Evolutionary conservation across 2,329 filamentous ascomycete genomes (phyloP), one percentile per base, ranked within the genome.

Genomic region (Fusarium napiforme): DNA sequence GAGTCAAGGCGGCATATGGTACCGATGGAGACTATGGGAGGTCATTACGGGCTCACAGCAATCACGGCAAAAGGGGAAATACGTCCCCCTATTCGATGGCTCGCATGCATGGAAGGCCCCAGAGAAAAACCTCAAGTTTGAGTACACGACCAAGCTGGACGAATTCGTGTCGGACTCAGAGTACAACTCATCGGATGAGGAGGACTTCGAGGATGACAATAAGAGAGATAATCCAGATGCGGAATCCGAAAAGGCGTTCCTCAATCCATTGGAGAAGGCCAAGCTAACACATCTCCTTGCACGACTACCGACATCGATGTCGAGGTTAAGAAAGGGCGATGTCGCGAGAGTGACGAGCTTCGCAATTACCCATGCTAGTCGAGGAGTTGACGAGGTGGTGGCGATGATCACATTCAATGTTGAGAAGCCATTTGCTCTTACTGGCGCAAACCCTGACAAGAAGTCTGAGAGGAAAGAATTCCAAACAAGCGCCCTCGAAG

Each of bases 21-120:
- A 98, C 81, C 91, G 96, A 47, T 98, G 94, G 93, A 90, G 94
- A 49, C 79, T 98, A 49, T 98, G 95, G 93, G 91, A 96, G 76
- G 87, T 96, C 14, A 85, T 96, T n/a, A 95, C 93, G 2, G 91
- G 91, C 9, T 86, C 87, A 2, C 84, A 87, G 46, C 79, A 84
- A 7, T 82, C 81, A 21, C 80, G 80, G 19, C 83, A 84, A 7
- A 84, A 86, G 73, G 84, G 84, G 49, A 89, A 87, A 72, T 90
- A 89, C 61, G 75, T 92, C 26, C 87, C 89, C 2, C 83, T 97
- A 1, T 97, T 97, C 69, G 93, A 97, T 75, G 91, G 90, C 12
- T 90, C 91, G 42, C 88, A 93, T 72, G 89, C 90, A 11, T 98
- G 96, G 96, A 89, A 92, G 64, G 87, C 90, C 11, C 94, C 95